Conservation (phyloP, 2,329 filamentous ascomycete genomes). For the Mycosphaerella arachidis region DNA sequence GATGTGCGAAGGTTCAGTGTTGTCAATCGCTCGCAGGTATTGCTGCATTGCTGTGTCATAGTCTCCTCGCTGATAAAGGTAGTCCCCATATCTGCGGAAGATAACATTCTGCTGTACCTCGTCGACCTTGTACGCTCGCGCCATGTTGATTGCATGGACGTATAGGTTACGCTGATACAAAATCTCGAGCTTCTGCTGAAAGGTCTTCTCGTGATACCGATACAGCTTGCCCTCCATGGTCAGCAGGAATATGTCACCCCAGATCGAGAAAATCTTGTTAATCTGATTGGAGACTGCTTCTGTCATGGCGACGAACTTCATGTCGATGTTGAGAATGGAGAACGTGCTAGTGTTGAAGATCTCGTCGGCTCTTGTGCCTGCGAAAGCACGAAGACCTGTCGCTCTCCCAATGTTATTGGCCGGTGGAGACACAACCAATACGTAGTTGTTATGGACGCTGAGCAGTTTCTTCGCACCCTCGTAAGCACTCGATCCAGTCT, state of each 20-base stretch:
- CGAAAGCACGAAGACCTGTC: slow-evolving; percentile 67
- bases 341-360: slow-evolving; percentile 85
- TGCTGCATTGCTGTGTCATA: slow-evolving; percentile 99
- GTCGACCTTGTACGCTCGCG: slow-evolving; percentile 81
- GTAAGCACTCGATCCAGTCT: slow-evolving; percentile 83
- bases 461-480: slow-evolving; percentile 85
- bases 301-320: slow-evolving; percentile 84
- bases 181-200: slow-evolving; percentile 88
- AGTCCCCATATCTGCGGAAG: slow-evolving; percentile 88
- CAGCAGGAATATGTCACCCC: slow-evolving; percentile 88
- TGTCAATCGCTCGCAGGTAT: slow-evolving; percentile 92
- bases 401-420: slow-evolving; percentile 53
- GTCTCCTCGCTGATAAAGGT: slow-evolving; percentile 88
- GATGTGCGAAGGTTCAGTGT: slow-evolving; percentile 91
- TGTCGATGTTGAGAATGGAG: slow-evolving; percentile 82
- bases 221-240: slow-evolving; percentile 88
- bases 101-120: slow-evolving; percentile 81
- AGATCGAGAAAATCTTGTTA: slow-evolving; percentile 74
- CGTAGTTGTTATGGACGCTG: slow-evolving; percentile 75
- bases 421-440: slow-evolving; percentile 79
- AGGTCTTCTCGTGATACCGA: slow-evolving; percentile 82
- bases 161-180: slow-evolving; percentile 93
- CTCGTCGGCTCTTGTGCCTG: slow-evolving; percentile 66
- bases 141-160: slow-evolving; percentile 83
- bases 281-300: slow-evolving; percentile 79